Percentiles rank a stretch among this genome's conserved stretches.
These are phyloP conservation scores for Emergomyces pasteurianus DNA, from an alignment of 2,329 filamentous ascomycete genomes.

Conservation along the genomic window DNA sequence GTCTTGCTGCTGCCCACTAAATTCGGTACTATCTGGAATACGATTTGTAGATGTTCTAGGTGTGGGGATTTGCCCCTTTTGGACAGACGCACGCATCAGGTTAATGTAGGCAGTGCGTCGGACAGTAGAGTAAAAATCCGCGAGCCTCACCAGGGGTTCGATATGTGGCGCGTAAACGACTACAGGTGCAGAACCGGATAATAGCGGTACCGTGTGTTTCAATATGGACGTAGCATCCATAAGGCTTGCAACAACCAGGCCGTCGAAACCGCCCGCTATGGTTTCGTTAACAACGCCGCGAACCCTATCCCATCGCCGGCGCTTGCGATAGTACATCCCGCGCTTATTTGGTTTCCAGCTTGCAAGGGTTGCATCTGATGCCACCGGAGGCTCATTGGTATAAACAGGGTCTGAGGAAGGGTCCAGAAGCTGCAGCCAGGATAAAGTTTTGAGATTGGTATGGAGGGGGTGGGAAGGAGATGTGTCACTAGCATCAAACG, in stretches of 20 bases:
- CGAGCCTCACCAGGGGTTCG: slow-evolving; percentile 64
- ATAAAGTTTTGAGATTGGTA: slow-evolving; percentile 68
- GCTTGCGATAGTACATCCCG: slow-evolving; percentile 79
- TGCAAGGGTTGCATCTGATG: slow-evolving; percentile 50
- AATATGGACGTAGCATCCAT: slow-evolving; percentile 74
- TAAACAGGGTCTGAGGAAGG: slow-evolving; percentile 67
- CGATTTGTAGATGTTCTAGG: slow-evolving; percentile 30
- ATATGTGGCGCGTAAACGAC: slow-evolving; percentile 74
- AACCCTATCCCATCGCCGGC: slow-evolving; percentile 64
- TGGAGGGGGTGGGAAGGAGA: slow-evolving; percentile 63
- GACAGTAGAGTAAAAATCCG: slow-evolving; percentile 73
- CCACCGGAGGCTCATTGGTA: slow-evolving; percentile 47
- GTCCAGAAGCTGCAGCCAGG: slow-evolving; percentile 81
- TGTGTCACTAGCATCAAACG: slow-evolving; percentile 59
- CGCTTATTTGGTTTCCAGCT: slow-evolving; percentile 71
- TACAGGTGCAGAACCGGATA: slow-evolving; percentile 71
- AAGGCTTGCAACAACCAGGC: slow-evolving; percentile 65
- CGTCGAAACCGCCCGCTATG: slow-evolving; percentile 65
- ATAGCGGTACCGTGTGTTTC: slow-evolving; percentile 61
- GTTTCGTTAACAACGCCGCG: slow-evolving; percentile 63
- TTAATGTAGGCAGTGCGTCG: slow-evolving; percentile 60
- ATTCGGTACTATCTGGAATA: neutral
- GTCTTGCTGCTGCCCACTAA: slow-evolving; percentile 11
- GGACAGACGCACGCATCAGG: slow-evolving; percentile 15
- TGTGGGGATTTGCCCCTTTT: neutral